Base-by-base conservation (phyloP, 1,139 yeast species). In the Suhomyces coccinellae region DNA sequence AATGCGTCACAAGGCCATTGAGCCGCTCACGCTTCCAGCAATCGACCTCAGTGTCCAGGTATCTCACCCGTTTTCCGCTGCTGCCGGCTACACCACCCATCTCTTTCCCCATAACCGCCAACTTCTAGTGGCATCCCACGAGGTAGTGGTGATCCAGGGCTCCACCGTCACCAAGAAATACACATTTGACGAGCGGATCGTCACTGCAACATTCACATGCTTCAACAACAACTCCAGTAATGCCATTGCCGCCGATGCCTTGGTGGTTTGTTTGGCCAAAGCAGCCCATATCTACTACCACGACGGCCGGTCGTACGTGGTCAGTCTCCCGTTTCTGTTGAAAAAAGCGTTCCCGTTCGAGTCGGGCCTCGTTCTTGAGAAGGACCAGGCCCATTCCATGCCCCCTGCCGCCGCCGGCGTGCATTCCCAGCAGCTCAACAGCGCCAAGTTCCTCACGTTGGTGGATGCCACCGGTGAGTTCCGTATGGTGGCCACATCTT, bases 381-480 rank as follows among this genome's bases (percentile, higher is more conserved):
- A 80, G 36, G 76, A 73, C 41, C 65, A 58, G 34, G 55, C 52
- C 20, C 59, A 50, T 11, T 38, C 52, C 5, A 33, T 42, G 14
- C 38, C 50, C 4, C 29, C 50, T 27, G 50, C 47, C 24, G 52
- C 51, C 24, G 40, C 36, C 24, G 24, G 24, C 8, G 34, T 51
- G 8, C 60, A 57, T 48, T 60, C 61, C 15, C 70, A 56, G 30
- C 67, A 56, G 41, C 52, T 57, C 38, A 59, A 55, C 40, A 48
- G 63, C 54, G 68, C 81, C 4, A 73, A 76, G 41, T 82, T 87
- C 53, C 67, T 85, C 48, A 77, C 89, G 0, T 63, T 87, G 52
- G 75, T 79, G 0, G 91, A 85, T 54, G 91, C 95, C 1, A 67
- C 84, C 39, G 80, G 80, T 4, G 91, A 87, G 17, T 69, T 85